These are phyloP conservation scores for Herpetomonas tarakana DNA, from an alignment of 208 protist species.

Conservation along the genomic window DNA sequence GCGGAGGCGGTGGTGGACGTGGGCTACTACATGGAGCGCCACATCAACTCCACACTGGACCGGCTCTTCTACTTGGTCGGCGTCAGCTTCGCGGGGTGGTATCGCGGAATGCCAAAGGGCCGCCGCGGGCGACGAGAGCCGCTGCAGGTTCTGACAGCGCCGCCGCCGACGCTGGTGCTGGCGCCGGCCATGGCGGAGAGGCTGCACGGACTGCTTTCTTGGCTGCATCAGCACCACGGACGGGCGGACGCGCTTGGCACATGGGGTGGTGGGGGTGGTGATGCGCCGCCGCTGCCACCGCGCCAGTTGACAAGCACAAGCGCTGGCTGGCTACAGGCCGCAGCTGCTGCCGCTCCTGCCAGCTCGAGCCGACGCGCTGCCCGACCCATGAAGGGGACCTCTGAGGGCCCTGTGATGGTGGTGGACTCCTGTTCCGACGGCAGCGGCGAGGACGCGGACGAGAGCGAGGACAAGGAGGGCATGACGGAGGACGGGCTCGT, in stretches of 20 bases:
- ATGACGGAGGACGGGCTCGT: slow-evolving; percentile 3
- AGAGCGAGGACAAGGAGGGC: slow-evolving; percentile 21
- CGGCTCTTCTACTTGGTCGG: slow-evolving; percentile 76
- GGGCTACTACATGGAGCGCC: slow-evolving; percentile 75
- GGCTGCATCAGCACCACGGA: background rate
- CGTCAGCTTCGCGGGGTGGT: slow-evolving; percentile 62
- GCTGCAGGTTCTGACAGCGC: slow-evolving; percentile 4
- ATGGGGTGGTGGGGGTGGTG: too few species aligned
- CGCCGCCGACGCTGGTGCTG: background rate
- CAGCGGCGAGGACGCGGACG: background rate
- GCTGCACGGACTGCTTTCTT: background rate
- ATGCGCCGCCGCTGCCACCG: too few species aligned
- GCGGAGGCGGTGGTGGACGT: slow-evolving; percentile 36
- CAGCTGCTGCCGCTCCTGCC: too few species aligned
- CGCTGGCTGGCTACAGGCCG: too few species aligned
- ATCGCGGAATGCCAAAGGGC: slow-evolving; percentile 45
- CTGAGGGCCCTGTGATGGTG: slow-evolving; percentile 14
- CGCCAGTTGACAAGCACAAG: too few species aligned
- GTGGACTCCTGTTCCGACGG: slow-evolving; percentile 4
- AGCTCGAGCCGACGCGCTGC: too few species aligned
- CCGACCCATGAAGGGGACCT: too few species aligned
- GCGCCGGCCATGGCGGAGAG: slow-evolving; percentile 2
- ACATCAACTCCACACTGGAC: slow-evolving; percentile 76
- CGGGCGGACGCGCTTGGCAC: too few species aligned
- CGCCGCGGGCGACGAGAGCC: slow-evolving; percentile 20